Evolutionary conservation across 768 basidiomycete species (phyloP), one percentile per base, ranked within the genome.

Genomic region (Xerocomellus chrysenteron): DNA sequence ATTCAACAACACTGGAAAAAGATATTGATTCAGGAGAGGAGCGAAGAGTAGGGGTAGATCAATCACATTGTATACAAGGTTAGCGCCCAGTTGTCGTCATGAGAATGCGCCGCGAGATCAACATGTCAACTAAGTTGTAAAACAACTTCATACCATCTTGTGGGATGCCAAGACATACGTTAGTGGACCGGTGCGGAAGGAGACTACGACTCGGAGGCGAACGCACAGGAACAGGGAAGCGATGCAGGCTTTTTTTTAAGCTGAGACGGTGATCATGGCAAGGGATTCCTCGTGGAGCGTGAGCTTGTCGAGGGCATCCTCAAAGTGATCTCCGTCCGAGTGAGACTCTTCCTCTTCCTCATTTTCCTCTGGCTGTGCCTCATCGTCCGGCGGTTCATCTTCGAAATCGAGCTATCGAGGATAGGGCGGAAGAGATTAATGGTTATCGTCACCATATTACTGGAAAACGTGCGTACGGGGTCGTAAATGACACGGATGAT

Each of bases 401-500:
- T 93, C 90, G 66, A 82, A 92, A 66, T 94, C 93, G 55, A 94
- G 83, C 90, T 94, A 56, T 14, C 21, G 21, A 26, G 33, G 16
- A 7, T 32, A 16, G 4, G 6, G n/a, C 7, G 9, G 35, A 24
- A 19, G 12, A 13, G 5, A 19, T 35, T 28, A 58, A 50, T 55
- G 53, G 48, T 60, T 54, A 14, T 45, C 48, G 7, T 58, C 52
- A 47, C 13, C 8, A 52, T 12, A n/a, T 43, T 16, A 0, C 19
- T 13, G 13, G 21, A 28, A 37, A 55, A 39, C 40, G 46, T 36
- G 82, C 91, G 67, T 68, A 98, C 96, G 47, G 94, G 95, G 71
- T 99, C 96, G 72, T 87, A 98, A 43, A 98, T 82, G 42, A 98
- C 90, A 53, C 96, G 78, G 48, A 98, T 92, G 33, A 98, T 81